Base-by-base conservation (phyloP, 1,139 yeast genomes). In the Kodamaea plutei region DNA sequence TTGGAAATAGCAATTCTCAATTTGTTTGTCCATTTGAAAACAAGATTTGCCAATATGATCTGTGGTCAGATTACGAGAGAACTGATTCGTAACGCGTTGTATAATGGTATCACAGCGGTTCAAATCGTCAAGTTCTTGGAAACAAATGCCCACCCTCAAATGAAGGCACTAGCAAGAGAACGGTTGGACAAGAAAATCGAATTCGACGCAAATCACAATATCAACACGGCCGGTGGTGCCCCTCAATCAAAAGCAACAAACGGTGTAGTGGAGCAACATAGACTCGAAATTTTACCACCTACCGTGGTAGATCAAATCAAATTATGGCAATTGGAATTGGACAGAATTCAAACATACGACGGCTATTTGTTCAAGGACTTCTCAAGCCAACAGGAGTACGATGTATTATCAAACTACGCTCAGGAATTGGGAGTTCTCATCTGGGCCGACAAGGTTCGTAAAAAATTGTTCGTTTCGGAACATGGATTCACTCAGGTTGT, bases 261-360 rank as follows among this genome's bases (percentile, higher is more conserved):
- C 23, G 58, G 54, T 19, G 36, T 53, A 16, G 44, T 49, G 13
- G 61, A 64, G 11, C 67, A 66, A 38, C 75, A 71, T 37, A 54
- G 56, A 36, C 54, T 82, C 22, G 88, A 81, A 48, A 64, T 88
- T 11, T 60, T 91, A 8, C 98, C 97, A 3, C 96, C 97, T 0
- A 93, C 96, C 1, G 95, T 91, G 6, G 88, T 87, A 1, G 99
- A 91, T 58, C 99, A 91, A 54, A 85, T 91, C 44, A 81, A 80
- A 50, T 67, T 91, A 34, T 91, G 99, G 99, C 98, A 91, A 60
- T 67, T 91, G 40, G 99, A 91, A 52, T 62, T 89, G 64, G 98
- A 91, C 54, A 74, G 99, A 58, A 84, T 91, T 40, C 81, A 84
- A 48, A 78, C 95, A 1, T 84, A 79, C 34, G 88, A 82, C 23